These are phyloP conservation scores for Inga leiocalycina DNA, from an alignment of 306 rosid genomes.

Conservation along the genomic window DNA sequence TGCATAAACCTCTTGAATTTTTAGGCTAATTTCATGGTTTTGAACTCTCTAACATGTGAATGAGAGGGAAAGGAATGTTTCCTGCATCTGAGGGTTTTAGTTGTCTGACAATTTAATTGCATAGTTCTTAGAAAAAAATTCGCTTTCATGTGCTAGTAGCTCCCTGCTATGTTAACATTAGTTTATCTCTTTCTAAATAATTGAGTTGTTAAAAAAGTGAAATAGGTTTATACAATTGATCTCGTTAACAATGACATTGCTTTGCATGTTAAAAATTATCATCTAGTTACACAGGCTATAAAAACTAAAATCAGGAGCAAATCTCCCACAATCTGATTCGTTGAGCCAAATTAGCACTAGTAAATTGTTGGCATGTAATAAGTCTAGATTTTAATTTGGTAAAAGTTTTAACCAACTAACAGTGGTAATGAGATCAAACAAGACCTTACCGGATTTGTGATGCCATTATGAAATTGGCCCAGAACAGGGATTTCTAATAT, in stretches of 20 bases:
- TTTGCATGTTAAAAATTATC: slow-evolving; percentile 19
- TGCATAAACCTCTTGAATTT: not conserved
- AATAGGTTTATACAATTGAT: not conserved
- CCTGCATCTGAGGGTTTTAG: slow-evolving; percentile 6
- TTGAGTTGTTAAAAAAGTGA: not conserved
- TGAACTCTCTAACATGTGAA: slow-evolving; percentile 17
- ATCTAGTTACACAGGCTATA: slow-evolving; percentile 4
- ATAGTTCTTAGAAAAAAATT: slow-evolving; percentile 3
- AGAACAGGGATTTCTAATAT: not conserved
- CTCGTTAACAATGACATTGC: not conserved
- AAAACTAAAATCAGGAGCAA: slow-evolving; percentile 21
- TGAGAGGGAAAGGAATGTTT: slow-evolving; percentile 13
- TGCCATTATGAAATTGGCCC: not conserved
- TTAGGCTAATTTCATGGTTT: slow-evolving; percentile 13
- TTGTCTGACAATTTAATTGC: slow-evolving; percentile 2
- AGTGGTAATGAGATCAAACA: slow-evolving; percentile 19
- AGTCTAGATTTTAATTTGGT: slow-evolving; percentile 19
- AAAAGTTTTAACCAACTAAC: slow-evolving; percentile 25
- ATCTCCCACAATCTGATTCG: slow-evolving; percentile 21
- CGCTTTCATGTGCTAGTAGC: slow-evolving; percentile 6
- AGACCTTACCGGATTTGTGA: slow-evolving; percentile 5
- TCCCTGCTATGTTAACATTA: not conserved
- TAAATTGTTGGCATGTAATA: not conserved
- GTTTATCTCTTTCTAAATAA: not conserved
- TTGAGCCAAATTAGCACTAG: slow-evolving; percentile 18